Base-by-base conservation (phyloP, 176 grass and related monocot species). In the Bolboschoenus planiculmis region DNA sequence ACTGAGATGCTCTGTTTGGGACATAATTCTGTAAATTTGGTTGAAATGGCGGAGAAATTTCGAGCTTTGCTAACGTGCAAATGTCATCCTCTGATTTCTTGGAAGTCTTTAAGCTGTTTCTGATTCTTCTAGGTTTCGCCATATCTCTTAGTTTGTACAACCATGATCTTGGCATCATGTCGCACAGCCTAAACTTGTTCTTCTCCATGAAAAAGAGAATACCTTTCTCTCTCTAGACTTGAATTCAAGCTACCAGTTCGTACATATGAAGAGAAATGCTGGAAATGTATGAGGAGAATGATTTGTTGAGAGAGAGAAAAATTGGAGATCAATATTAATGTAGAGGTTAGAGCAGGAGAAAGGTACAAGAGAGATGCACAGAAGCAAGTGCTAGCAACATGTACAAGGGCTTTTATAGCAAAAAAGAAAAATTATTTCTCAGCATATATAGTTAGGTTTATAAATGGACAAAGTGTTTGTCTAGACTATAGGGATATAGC, bases 1-100 rank as follows among this genome's bases (percentile, higher is more conserved):
- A 96, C 84, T 92, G 92, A 33, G 93, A 96, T 18, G 86, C 72
- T 83, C 93, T 92, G 84, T 96, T 96, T 0, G 83, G 85, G n/a
- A 53, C 83, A 78, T 85, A 80, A 31, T 59, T 30, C 20, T 53
- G 83, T 59, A 74, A 48, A 47, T 65, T 63, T 43, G 56, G 37
- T 44, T 23, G 78, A 58, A 74, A 85, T 3, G 47, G 66, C 20
- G 6, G 14, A 43, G 76, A 60, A 44, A 16, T 35, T 65, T 63
- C 9, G 9, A 63, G 54, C 42, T 63, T 18, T 48, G 58, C 58
- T 27, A 44, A 35, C 43, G 44, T 65, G 34, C 9, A 68, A 37
- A 31, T 80, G 47, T 16, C 4, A 70, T 61, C 37, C 24, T 8
- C 55, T 81, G 10, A 15, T 26, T 4, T 65, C 6, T 34, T 44